These are phyloP conservation scores for Nakazawaea siamensis DNA, from an alignment of 805 yeast genomes.

Conservation along the genomic window DNA sequence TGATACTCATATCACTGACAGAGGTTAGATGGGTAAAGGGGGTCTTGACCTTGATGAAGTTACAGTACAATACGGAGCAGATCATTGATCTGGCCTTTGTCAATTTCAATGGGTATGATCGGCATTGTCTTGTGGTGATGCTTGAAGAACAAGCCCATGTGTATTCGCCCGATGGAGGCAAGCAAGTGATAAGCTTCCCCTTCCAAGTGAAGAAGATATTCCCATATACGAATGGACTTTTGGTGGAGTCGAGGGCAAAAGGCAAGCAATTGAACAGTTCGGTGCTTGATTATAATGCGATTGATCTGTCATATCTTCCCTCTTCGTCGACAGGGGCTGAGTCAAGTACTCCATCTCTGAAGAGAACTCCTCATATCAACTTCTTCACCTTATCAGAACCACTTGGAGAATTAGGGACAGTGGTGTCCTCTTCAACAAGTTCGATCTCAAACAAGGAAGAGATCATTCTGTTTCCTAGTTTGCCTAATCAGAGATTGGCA, in stretches of 20 bases:
- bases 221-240: slow-evolving; percentile 59
- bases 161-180: slow-evolving; percentile 52
- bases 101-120: slow-evolving; percentile 29
- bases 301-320: not conserved
- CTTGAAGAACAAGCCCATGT: slow-evolving; percentile 52
- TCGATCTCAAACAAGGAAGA: slow-evolving; percentile 52
- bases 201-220: slow-evolving; percentile 54
- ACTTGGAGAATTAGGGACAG: slow-evolving; percentile 60
- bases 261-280: not conserved
- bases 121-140: slow-evolving; percentile 50
- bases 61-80: slow-evolving; percentile 37
- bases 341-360: too few species aligned
- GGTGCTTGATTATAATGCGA: not conserved
- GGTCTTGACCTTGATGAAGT: slow-evolving; percentile 36
- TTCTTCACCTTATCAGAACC: slow-evolving; percentile 73
- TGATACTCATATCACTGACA: slow-evolving; percentile 25
- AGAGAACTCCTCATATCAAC: slow-evolving; percentile 18
- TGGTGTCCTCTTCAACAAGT: slow-evolving; percentile 64
- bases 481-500: slow-evolving; percentile 34
- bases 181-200: slow-evolving; percentile 59
- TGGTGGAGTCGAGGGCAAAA: slow-evolving; percentile 33
- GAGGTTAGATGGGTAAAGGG: slow-evolving; percentile 44
- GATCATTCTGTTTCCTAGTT: slow-evolving; percentile 44
- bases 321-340: not conserved
- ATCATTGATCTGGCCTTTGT: slow-evolving; percentile 59